Evolutionary conservation across 2,329 filamentous ascomycete genomes (phyloP), one percentile per base, ranked within the genome.

Genomic region (Amylocarpus encephaloides): DNA sequence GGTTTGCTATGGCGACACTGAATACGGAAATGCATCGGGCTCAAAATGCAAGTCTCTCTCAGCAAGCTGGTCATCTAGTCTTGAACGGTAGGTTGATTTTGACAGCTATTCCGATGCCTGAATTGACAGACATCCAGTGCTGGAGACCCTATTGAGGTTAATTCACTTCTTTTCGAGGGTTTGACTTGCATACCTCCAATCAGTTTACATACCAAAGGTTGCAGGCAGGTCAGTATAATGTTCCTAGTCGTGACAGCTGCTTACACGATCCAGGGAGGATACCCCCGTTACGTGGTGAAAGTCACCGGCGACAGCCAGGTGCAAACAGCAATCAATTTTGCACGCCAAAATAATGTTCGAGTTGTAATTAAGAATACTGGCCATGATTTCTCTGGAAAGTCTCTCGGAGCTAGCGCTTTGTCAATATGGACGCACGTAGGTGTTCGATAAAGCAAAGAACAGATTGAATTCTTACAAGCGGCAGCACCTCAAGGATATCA

Each of bases 371-470:
- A 70, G 56, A 74, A 73, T 50, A 73, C 71, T 1, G 70, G 72
- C 6, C 71, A 74, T 55, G 71, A 73, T 55, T 75, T 71, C 53
- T 67, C 65, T 22, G 73, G 72, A n/a, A 69, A 70, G 46, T 74
- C 71, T 0, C 67, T 68, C 3, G 73, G 73, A 29, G 67, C 43
- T 1, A 45, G 45, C 16, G 42, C 49, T 11, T 35, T 56, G 5
- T 45, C 40, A 6, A 47, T 54, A 1, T 56, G 54, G 54, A 50
- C 51, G 3, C 51, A 54, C 19, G 16, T 43, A 13, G 16, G 13
- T 43, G 10, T 26, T 4, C 22, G 7, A 7, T 7, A 26, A 26
- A 26, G 7, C 7, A 26, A 26, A 26, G 4, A 26, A 26, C 7
- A 26, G 22, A 4, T 26, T 7, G 7, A 7, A 26, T 4, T 4